phyloP scores from a whole-genome alignment of 2,329 filamentous ascomycete species.

The Colletotrichum sp. region DNA sequence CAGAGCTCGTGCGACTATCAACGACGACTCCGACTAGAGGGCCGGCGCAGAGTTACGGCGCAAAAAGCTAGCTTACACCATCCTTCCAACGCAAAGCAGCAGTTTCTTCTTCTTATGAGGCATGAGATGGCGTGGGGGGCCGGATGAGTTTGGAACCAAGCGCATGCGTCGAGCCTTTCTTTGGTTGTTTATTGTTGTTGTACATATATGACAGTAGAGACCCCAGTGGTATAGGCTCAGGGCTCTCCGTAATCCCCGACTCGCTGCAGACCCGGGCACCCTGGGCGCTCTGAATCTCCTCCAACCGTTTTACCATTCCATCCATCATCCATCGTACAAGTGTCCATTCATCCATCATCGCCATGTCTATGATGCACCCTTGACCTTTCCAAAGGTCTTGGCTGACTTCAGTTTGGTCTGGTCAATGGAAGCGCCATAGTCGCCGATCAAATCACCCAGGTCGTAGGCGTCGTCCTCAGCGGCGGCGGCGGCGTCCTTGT shows the following conservation, averaged over 20 bases:
- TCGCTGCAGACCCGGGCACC: background rate
- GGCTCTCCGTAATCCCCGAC: conserved; percentile 13
- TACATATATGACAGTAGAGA: conserved; percentile 27
- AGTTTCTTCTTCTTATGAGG: conserved; percentile 2
- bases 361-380: conserved; percentile 45
- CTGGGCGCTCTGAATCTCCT: background rate
- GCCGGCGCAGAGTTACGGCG: conserved; percentile 6
- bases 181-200: conserved; percentile 17
- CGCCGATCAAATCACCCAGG: conserved; percentile 57
- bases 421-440: conserved; percentile 44
- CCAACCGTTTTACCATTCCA: background rate
- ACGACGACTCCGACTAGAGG: conserved; percentile 64
- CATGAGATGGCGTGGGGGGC: background rate
- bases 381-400: conserved; percentile 39
- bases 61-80: background rate
- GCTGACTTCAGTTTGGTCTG: conserved; percentile 38
- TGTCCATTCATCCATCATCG: background rate
- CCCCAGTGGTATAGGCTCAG: background rate
- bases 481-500: conserved; percentile 6
- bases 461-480: conserved; percentile 29
- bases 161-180: conserved; percentile 3
- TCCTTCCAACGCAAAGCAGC: conserved; percentile 1
- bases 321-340: conserved; percentile 13
- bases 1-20: conserved; percentile 61
- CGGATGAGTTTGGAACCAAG: background rate